Evolutionary conservation across 192 early-diverging fungal genomes (phyloP), one percentile per base, ranked within the genome.

Genomic region (Backusella luteola): DNA sequence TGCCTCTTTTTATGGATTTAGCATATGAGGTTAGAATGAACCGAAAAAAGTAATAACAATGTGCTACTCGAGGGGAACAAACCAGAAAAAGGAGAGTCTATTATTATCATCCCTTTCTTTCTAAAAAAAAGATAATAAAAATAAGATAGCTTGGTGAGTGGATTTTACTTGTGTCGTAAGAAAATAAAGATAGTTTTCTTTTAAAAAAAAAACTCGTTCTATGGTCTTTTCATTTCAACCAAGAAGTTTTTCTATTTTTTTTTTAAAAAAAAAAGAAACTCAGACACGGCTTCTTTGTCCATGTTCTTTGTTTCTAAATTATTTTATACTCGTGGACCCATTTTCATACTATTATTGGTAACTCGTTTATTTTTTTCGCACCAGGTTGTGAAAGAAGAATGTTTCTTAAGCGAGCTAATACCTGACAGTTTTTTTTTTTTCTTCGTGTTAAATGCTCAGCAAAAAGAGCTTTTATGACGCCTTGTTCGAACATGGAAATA

Each of bases 1-100:
- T 63, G 56, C 56, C 56, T 63, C 23, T 29, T 63, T 63, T 63
- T 63, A 29, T 63, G 56, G 56, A 63, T 63, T 63, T 63, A 29
- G 29, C 56, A 14, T 14, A 63, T 63, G 12, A 29, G 23, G 56
- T 63, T 63, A 63, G 56, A 63, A 4, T 63, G 12, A 26, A 29
- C 56, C 56, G 56, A 63, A 63, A 29, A 63, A 63, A 63, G 56
- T 6, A 63, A 63, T 8, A 29, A 12, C 26, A 29, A 63, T 63
- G 56, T 63, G 56, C 29, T 23, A 63, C 56, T 63, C 11, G 26
- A 29, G 56, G 26, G 56, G 26, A 29, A 29, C 11, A 63, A 63
- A 63, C 56, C 21, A 63, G 56, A 63, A 63, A 63, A 63, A 63
- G 26, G 26, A 29, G 56, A 63, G 53, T 9, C 23, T 14, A 23